A percentile compares a stretch with the other conserved stretches of the same genome.
phyloP scores from a whole-genome alignment of 1,284 basidiomycete genomes.

The Puccinia coronata region DNA sequence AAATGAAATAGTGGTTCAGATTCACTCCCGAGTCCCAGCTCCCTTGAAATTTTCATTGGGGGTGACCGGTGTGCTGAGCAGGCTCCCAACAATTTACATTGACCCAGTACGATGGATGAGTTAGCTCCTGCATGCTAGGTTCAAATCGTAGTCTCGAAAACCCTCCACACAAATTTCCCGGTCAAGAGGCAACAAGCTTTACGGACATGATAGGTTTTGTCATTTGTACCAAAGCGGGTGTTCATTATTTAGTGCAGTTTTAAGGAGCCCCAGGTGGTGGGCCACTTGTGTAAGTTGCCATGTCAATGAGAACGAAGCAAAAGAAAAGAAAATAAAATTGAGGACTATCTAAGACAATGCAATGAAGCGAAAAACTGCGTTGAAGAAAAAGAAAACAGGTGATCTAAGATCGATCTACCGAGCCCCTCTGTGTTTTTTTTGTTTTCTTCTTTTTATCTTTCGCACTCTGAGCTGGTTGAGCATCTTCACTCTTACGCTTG shows the following conservation, averaged over 20 bases:
- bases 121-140: too few species aligned
- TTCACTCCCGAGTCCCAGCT: too few species aligned
- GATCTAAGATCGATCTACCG: neutral
- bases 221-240: neutral
- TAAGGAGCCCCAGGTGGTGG: neutral
- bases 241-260: neutral
- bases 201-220: neutral
- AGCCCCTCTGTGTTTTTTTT: constrained; percentile 15
- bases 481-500: constrained; percentile 37
- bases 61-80: too few species aligned
- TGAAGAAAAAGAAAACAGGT: too few species aligned
- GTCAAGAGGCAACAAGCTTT: neutral
- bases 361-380: too few species aligned
- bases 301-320: neutral
- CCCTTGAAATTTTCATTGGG: too few species aligned
- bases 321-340: too few species aligned
- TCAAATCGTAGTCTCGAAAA: neutral
- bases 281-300: neutral
- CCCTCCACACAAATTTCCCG: neutral
- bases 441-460: constrained; percentile 29
- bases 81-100: too few species aligned
- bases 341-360: too few species aligned
- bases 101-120: too few species aligned
- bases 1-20: too few species aligned
- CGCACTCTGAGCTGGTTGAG: neutral